Evolutionary conservation across 164 flowering plant genomes (phyloP).

Genomic region (Sedum album): DNA sequence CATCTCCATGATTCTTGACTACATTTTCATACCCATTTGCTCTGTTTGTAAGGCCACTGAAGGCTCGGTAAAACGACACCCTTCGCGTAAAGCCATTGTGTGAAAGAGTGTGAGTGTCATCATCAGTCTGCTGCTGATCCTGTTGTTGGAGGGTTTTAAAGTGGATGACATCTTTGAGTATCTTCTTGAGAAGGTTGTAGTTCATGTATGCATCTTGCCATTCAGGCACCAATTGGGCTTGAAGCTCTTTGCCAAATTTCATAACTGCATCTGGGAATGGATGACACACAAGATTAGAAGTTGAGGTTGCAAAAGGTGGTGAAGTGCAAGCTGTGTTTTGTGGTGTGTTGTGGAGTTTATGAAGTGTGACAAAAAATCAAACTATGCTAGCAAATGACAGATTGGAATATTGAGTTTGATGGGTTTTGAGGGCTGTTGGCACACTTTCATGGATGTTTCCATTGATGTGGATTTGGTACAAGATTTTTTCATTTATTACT

Average conservation of each 20-base stretch:
- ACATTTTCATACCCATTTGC: too few species aligned
- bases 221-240: constrained; percentile 29
- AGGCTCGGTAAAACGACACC: constrained; percentile 29
- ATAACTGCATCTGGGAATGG: constrained; percentile 12
- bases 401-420: neutral
- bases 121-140: constrained; percentile 2
- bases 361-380: too few species aligned
- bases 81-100: constrained; percentile 17
- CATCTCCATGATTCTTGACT: neutral
- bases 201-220: constrained; percentile 39
- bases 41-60: constrained; percentile 29
- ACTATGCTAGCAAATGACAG: neutral
- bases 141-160: neutral
- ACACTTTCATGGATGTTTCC: neutral
- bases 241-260: constrained; percentile 34
- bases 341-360: too few species aligned
- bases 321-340: neutral
- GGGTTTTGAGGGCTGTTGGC: neutral
- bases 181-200: constrained; percentile 22
- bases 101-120: neutral
- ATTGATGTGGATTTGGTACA: neutral
- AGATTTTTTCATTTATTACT: neutral
- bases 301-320: neutral
- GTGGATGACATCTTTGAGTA: constrained; percentile 18
- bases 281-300: too few species aligned